Conservation (phyloP, 495 filamentous ascomycete species). For the Pseudevernia furfuracea region DNA sequence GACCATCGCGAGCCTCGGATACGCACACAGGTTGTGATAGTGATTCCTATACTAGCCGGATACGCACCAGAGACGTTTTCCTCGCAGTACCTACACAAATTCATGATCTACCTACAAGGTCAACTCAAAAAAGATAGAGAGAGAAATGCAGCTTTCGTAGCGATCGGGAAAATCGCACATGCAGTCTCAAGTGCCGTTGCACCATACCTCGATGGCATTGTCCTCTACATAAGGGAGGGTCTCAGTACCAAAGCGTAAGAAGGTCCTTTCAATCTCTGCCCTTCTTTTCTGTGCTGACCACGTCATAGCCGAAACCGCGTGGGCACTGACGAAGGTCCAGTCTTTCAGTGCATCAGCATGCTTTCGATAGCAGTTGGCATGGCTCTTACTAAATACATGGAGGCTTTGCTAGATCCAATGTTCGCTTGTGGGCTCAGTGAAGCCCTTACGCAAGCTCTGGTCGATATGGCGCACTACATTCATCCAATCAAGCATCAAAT, state of each 20-base stretch:
- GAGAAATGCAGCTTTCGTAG: conserved; percentile 83
- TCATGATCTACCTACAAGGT: conserved; percentile 90
- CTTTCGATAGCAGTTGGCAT: conserved; percentile 91
- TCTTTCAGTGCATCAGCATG: conserved; percentile 97
- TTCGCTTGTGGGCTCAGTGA: conserved; percentile 92
- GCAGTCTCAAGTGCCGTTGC: conserved; percentile 86
- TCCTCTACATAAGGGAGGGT: conserved; percentile 85
- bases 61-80: conserved; percentile 86
- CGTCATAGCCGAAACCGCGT: conserved; percentile 53
- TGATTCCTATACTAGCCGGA: conserved; percentile 86
- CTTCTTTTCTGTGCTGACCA: conserved; percentile 23
- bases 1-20: conserved; percentile 85
- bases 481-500: conserved; percentile 87
- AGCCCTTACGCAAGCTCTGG: conserved; percentile 85
- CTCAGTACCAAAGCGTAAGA: conserved; percentile 67
- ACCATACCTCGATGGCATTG: conserved; percentile 89
- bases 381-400: conserved; percentile 96
- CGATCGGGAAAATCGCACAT: conserved; percentile 93
- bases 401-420: conserved; percentile 87
- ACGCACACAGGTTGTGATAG: conserved; percentile 73
- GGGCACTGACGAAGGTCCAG: conserved; percentile 72
- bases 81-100: conserved; percentile 75
- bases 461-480: conserved; percentile 98
- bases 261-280: conserved; percentile 25
- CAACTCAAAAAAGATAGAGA: conserved; percentile 96